A percentile compares a stretch with the other conserved stretches of the same genome.
Conservation (phyloP, 1,284 basidiomycete species). For the Pseudozyma tsukubaensis region DNA sequence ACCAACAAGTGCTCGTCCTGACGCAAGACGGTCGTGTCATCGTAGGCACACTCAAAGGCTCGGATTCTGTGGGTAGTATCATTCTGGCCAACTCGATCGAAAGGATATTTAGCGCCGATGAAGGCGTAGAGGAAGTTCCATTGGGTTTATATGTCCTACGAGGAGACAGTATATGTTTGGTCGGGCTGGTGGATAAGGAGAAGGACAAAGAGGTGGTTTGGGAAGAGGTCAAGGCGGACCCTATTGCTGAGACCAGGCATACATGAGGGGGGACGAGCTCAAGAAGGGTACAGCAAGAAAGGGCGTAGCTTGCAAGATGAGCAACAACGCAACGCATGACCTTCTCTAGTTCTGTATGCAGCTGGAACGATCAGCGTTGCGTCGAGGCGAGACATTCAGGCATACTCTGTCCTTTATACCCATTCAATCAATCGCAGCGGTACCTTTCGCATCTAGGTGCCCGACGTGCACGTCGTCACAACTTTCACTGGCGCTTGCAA, state of each 20-base stretch:
- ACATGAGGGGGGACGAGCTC: background rate
- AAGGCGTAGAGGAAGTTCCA: constrained; percentile 91
- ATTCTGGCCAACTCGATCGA: constrained; percentile 62
- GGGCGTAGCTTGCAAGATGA: background rate
- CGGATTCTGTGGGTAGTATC: constrained; percentile 60
- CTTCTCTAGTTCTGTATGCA: too few species aligned
- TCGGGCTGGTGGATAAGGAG: constrained; percentile 89
- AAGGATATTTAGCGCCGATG: constrained; percentile 73
- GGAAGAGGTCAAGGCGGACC: constrained; percentile 84
- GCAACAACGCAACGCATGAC: background rate
- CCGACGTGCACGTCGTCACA: background rate
- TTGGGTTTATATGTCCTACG: constrained; percentile 97
- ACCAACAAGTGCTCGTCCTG: constrained; percentile 81
- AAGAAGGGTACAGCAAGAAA: background rate
- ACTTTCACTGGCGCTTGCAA: background rate
- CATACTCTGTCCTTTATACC: background rate
- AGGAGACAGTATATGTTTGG: constrained; percentile 92
- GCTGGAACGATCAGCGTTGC: background rate
- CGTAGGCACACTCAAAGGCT: constrained; percentile 62
- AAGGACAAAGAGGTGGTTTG: constrained; percentile 84
- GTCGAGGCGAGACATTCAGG: background rate
- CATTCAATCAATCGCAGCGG: too few species aligned
- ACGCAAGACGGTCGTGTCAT: constrained; percentile 91
- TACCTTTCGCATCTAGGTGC: too few species aligned
- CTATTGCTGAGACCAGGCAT: constrained; percentile 73